Conservation (phyloP, 129 eudicot species). For the Saussurea involucrata region DNA sequence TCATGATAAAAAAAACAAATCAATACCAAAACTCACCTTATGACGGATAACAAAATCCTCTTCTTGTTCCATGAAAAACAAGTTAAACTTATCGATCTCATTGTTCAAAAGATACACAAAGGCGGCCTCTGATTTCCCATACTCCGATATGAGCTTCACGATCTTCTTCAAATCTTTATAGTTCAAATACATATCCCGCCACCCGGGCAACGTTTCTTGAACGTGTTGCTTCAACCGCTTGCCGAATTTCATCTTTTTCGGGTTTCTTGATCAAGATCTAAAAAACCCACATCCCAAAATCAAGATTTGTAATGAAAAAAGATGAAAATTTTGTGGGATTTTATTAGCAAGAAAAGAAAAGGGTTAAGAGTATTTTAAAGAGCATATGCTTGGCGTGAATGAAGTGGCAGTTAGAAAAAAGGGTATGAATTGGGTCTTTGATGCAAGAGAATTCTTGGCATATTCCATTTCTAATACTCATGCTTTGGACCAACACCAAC, state of each 20-base stretch:
- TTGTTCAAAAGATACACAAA: constrained; percentile 67
- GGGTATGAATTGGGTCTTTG: constrained; percentile 35
- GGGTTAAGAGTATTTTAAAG: constrained; percentile 59
- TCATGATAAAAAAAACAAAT: neutral
- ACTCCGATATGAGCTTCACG: constrained; percentile 54
- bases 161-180: constrained; percentile 82
- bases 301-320: constrained; percentile 3
- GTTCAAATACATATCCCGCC: constrained; percentile 74
- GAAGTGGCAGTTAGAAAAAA: constrained; percentile 59
- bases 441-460: constrained; percentile 53
- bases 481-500: constrained; percentile 27
- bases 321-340: constrained; percentile 14
- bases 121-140: constrained; percentile 50
- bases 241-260: constrained; percentile 69
- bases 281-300: constrained; percentile 5
- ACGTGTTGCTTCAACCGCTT: constrained; percentile 80
- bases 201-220: constrained; percentile 71
- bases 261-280: constrained; percentile 6
- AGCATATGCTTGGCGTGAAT: constrained; percentile 93
- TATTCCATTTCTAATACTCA: constrained; percentile 48
- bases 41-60: constrained; percentile 85
- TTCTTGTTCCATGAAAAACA: constrained; percentile 84
- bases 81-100: constrained; percentile 86
- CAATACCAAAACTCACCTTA: constrained; percentile 41
- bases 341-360: constrained; percentile 32